Conservation (phyloP, 345 rosid genomes). For the Stellera chamaejasme region DNA sequence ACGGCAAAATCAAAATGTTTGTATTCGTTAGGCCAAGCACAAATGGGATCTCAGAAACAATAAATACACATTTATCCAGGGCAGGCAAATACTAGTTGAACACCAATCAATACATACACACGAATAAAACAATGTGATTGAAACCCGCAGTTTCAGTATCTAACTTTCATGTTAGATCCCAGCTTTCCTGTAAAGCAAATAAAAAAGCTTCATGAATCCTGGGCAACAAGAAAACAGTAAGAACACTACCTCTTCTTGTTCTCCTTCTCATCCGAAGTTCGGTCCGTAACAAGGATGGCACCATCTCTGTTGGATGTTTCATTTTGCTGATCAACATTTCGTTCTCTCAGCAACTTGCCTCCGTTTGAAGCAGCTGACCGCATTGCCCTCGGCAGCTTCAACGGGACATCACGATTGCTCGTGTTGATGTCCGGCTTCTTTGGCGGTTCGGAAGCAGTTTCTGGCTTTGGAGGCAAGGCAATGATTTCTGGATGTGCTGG, state of each 20-base stretch:
- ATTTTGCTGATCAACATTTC: conserved; percentile 53
- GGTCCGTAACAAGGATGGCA: conserved; percentile 24
- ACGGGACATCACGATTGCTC: conserved; percentile 31
- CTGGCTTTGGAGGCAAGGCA: conserved; percentile 8
- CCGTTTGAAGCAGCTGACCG: conserved; percentile 49
- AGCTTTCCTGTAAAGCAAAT: too few relatives aligned
- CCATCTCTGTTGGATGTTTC: conserved; percentile 34
- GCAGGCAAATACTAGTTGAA: too few relatives aligned
- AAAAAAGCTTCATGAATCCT: too few relatives aligned
- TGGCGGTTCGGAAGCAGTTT: conserved; percentile 18
- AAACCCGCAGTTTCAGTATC: too few relatives aligned
- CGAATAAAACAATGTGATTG: too few relatives aligned
- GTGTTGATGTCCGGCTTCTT: conserved; percentile 23
- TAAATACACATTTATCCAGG: too few relatives aligned
- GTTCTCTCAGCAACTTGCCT: conserved; percentile 59
- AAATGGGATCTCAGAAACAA: too few relatives aligned
- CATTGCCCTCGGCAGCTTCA: conserved; percentile 82
- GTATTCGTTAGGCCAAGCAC: too few relatives aligned
- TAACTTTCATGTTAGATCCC: too few relatives aligned
- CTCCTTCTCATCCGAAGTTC: conserved; percentile 69
- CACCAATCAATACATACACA: too few relatives aligned
- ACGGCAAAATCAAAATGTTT: too few relatives aligned
- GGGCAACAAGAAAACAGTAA: too few relatives aligned
- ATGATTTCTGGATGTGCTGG: conserved; percentile 7
- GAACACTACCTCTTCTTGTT: conserved; percentile 29